Evolutionary conservation across 2,329 filamentous ascomycete species (phyloP), one percentile per base, ranked within the genome.

Genomic region (Furcasterigmium sp.): DNA sequence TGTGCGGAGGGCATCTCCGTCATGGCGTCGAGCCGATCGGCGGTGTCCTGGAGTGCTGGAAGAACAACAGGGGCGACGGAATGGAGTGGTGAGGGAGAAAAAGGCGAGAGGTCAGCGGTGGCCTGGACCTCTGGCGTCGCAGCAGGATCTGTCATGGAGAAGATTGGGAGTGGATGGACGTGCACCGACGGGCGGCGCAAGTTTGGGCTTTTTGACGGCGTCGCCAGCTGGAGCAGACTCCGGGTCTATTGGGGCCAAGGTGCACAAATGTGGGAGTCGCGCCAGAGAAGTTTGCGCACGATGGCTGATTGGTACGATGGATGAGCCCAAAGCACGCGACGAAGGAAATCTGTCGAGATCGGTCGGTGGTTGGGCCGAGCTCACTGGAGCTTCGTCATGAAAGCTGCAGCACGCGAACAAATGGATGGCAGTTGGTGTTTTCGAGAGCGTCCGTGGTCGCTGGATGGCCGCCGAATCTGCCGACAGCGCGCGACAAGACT

Each of bases 21-120:
- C 64, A 72, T 73, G 55, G 64, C 65, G 63, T 69, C 69, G 47
- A 74, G 62, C 47, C 62, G 67, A 50, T 76, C 73, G 52, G 72
- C 73, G 43, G 72, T 73, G 47, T 75, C 64, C 56, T 78, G 73
- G 45, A 78, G 70, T 20, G 64, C 61, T 25, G 74, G 73, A 42
- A 76, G 68, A 46, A 70, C 63, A 43, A 69, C 59, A 37, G 72
- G 61, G 20, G 70, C 68, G 44, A 69, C 64, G 38, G 64, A 66
- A 50, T 75, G 65, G 46, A 74, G 55, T 45, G 71, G 65, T 45
- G 70, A 62, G 38, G 73, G 75, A 41, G 73, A 77, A 39, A 76
- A 56, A 11, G 73, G 74, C 38, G 67, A 75, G 45, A 78, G 62
- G 58, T 71, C 65, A 62, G 73, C 73, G 53, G 72, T 68, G 53